These are phyloP conservation scores for Musa beccarii DNA, from an alignment of 176 grass and related monocot genomes.

Conservation along the genomic window DNA sequence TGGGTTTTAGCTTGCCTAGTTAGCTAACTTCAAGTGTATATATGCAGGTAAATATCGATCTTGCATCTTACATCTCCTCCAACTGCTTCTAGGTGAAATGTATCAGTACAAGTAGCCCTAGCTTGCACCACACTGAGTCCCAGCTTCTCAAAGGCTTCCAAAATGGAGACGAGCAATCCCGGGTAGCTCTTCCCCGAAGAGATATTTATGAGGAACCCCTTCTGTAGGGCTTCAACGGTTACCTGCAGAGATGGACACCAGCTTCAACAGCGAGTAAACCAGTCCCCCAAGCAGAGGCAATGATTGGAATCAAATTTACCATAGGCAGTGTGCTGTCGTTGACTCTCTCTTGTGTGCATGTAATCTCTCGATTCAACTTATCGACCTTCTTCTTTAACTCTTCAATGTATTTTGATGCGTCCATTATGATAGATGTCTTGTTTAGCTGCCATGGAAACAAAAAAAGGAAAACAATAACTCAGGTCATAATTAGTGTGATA, in stretches of 20 bases:
- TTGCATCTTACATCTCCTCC: slow-evolving; percentile 6
- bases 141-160: slow-evolving; percentile 15
- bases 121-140: background rate
- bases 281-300: too few species aligned
- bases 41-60: background rate
- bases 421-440: slow-evolving; percentile 46
- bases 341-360: background rate
- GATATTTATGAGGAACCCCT: slow-evolving; percentile 2
- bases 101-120: background rate
- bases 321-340: slow-evolving; percentile 15
- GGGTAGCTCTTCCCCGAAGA: background rate
- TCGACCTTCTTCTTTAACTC: slow-evolving; percentile 60
- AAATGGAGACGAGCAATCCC: slow-evolving; percentile 13
- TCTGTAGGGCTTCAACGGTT: slow-evolving; percentile 6
- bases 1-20: background rate
- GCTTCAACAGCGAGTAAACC: background rate
- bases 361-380: slow-evolving; percentile 14
- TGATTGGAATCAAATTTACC: slow-evolving; percentile 6
- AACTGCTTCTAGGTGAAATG: slow-evolving; percentile 3
- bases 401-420: slow-evolving; percentile 59
- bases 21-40: background rate
- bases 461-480: background rate
- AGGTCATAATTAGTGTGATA: background rate
- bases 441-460: slow-evolving; percentile 31
- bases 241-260: background rate